phyloP scores from a whole-genome alignment of 495 filamentous ascomycete genomes.

The Glarea lozoyensis region DNA sequence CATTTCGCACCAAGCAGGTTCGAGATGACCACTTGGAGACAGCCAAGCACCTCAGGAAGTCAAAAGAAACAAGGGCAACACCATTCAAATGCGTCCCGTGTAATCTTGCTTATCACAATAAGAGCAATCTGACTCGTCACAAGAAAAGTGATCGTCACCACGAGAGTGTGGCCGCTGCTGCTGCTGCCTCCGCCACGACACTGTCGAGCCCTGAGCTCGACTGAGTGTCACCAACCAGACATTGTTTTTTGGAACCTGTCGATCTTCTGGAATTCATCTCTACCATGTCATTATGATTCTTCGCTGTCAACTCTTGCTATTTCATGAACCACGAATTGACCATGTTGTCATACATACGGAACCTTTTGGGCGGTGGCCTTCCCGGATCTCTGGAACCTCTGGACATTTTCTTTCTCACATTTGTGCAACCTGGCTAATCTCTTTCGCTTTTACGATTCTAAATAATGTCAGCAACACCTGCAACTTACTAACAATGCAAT shows the following conservation, averaged over 20 bases:
- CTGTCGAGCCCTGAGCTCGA: constrained; percentile 11
- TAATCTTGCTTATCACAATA: not conserved
- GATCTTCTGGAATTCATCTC: no score
- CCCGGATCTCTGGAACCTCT: constrained; percentile 26
- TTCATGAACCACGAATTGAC: no score
- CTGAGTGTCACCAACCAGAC: constrained; percentile 5
- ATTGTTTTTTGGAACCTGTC: not conserved
- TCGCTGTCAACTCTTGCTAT: no score
- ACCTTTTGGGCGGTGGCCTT: no score
- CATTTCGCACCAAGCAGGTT: not conserved
- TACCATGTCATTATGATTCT: no score
- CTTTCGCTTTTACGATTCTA: no score
- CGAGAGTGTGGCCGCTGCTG: not conserved
- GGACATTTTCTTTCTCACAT: no score
- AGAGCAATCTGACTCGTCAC: not conserved
- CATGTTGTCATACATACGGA: no score
- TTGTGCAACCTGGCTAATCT: no score
- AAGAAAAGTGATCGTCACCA: not conserved
- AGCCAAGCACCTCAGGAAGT: not conserved
- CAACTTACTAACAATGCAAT: not conserved
- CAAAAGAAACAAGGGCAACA: no score
- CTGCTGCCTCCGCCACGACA: no score
- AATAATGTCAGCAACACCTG: constrained; percentile 1
- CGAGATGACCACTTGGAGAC: not conserved
- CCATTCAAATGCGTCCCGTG: not conserved